Evolutionary conservation across 208 protist genomes (phyloP).

Genomic region (Trypanosoma cruzi): DNA sequence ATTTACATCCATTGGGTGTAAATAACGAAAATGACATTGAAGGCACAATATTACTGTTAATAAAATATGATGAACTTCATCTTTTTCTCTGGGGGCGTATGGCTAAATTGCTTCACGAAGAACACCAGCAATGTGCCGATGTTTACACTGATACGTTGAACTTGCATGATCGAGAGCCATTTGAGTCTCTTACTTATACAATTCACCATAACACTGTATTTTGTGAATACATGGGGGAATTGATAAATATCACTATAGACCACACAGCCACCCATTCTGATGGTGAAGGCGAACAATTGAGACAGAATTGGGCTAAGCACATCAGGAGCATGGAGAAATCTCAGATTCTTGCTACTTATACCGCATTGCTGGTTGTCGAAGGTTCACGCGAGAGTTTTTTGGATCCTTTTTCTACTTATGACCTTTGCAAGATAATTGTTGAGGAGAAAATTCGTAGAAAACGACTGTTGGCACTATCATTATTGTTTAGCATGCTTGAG

Average conservation of each 20-base stretch:
- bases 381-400: conserved; percentile 84
- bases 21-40: conserved; percentile 10
- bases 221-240: conserved; percentile 75
- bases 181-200: conserved; percentile 70
- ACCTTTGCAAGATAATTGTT: conserved; percentile 71
- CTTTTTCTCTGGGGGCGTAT: conserved; percentile 52
- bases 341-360: conserved; percentile 62
- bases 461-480: conserved; percentile 69
- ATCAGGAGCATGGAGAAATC: conserved; percentile 47
- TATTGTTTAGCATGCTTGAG: conserved; percentile 85
- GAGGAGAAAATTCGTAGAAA: conserved; percentile 68
- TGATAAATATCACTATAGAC: conserved; percentile 53
- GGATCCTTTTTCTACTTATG: conserved; percentile 72
- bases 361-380: conserved; percentile 69
- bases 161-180: conserved; percentile 73
- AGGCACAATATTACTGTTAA: background rate
- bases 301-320: conserved; percentile 39
- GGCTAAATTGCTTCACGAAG: conserved; percentile 58
- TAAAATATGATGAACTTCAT: conserved; percentile 28
- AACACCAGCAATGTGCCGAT: conserved; percentile 71
- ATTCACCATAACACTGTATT: conserved; percentile 81
- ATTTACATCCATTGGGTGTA: background rate
- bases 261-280: conserved; percentile 12
- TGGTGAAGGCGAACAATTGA: conserved; percentile 14
- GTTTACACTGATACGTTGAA: conserved; percentile 73